Evolutionary conservation across 1,139 yeast species (phyloP).

Genomic region (Pichia sp.): DNA sequence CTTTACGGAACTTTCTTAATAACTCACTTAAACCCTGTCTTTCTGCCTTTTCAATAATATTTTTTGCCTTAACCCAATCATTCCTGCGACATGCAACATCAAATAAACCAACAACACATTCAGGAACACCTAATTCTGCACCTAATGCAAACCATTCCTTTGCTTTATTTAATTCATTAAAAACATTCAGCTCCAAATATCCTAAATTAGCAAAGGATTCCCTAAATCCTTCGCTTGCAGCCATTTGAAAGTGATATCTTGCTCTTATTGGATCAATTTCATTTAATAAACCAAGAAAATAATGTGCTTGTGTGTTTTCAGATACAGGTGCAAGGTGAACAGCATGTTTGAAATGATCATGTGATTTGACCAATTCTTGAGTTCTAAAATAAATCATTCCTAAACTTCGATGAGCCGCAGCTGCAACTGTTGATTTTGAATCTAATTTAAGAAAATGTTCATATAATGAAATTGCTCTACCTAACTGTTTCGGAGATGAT

Average conservation of each 20-base stretch:
- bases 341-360: conserved; percentile 53
- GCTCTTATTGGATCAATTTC: conserved; percentile 53
- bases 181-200: conserved; percentile 66
- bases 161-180: conserved; percentile 49
- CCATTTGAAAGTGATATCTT: conserved; percentile 63
- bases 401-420: conserved; percentile 67
- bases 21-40: conserved; percentile 8
- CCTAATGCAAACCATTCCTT: conserved; percentile 84
- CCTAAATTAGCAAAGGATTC: conserved; percentile 78
- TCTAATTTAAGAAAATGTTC: conserved; percentile 51
- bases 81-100: conserved; percentile 38
- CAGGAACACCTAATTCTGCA: conserved; percentile 53
- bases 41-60: conserved; percentile 12
- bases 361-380: conserved; percentile 48
- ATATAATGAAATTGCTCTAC: conserved; percentile 57
- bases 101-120: conserved; percentile 70
- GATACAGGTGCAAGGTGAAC: conserved; percentile 55
- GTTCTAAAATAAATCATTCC: conserved; percentile 59
- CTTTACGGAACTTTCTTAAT: conserved; percentile 6
- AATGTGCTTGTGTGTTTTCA: conserved; percentile 63
- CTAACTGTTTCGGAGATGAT: conserved; percentile 32
- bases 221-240: conserved; percentile 69
- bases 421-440: conserved; percentile 50
- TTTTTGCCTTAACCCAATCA: conserved; percentile 23
- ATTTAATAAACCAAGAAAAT: conserved; percentile 66